phyloP scores from a whole-genome alignment of 805 yeast genomes.

The Phaffomyces thermotolerans region DNA sequence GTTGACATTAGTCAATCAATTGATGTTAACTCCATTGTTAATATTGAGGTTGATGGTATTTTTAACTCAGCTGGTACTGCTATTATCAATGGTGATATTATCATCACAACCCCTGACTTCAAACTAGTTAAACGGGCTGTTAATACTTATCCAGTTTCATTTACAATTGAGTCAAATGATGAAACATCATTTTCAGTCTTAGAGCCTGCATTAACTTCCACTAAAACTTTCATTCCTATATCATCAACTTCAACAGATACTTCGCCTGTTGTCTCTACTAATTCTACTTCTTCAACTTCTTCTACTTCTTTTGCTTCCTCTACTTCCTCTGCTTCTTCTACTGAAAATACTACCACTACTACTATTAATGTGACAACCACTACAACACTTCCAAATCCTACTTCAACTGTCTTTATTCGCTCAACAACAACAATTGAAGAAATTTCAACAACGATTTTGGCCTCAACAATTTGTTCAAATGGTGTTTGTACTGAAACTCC shows the following conservation, averaged over 20 bases:
- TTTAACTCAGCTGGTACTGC: conserved; percentile 1
- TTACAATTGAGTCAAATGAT: not conserved
- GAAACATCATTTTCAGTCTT: not conserved
- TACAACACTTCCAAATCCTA: not conserved
- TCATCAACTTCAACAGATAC: not conserved
- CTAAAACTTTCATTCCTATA: not conserved
- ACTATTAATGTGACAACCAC: not conserved
- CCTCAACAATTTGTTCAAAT: not conserved
- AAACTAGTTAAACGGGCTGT: not conserved
- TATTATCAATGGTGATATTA: not conserved
- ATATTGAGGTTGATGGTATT: not conserved
- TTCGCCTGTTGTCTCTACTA: no score
- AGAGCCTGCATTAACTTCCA: not conserved
- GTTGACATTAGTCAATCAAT: not conserved
- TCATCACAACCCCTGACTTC: not conserved
- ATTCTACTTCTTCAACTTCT: not conserved
- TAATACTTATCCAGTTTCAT: not conserved
- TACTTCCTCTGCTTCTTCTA: not conserved
- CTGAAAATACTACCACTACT: not conserved
- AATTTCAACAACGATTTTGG: not conserved
- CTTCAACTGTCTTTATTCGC: not conserved
- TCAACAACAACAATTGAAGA: not conserved
- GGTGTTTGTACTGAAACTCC: not conserved
- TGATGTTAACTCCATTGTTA: conserved; percentile 12
- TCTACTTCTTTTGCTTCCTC: no score